Percentiles rank a stretch among this genome's conserved stretches.
phyloP scores from a whole-genome alignment of 768 basidiomycete genomes.

The Lyophyllum shimeji region DNA sequence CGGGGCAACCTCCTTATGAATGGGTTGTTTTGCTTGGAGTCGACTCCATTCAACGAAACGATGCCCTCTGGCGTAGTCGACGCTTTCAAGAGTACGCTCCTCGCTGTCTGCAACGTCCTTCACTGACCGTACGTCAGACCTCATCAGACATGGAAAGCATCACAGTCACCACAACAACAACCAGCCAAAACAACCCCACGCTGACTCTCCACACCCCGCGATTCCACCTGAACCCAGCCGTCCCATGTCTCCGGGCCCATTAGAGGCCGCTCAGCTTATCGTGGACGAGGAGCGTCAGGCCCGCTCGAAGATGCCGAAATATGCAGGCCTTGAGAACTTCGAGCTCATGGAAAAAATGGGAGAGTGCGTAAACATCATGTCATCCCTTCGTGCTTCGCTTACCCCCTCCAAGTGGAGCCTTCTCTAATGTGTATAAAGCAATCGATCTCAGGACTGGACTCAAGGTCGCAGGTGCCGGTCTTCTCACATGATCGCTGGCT shows the following conservation, averaged over 20 bases:
- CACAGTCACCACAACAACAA: slow-evolving; percentile 41
- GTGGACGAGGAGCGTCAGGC: slow-evolving; percentile 74
- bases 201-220: slow-evolving; percentile 30
- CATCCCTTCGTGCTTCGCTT: slow-evolving; percentile 17
- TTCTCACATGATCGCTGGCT: slow-evolving; percentile 9
- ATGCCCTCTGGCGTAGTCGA: slow-evolving; percentile 75
- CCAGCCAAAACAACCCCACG: slow-evolving; percentile 21
- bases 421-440: slow-evolving; percentile 98
- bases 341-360: slow-evolving; percentile 85
- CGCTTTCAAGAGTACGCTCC: slow-evolving; percentile 78
- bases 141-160: slow-evolving; percentile 82
- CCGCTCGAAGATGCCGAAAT: slow-evolving; percentile 77
- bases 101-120: slow-evolving; percentile 15
- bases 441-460: slow-evolving; percentile 70
- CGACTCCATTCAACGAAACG: slow-evolving; percentile 21
- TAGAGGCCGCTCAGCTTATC: slow-evolving; percentile 61
- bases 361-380: slow-evolving; percentile 62
- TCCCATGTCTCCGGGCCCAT: slow-evolving; percentile 27
- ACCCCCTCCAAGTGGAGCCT: slow-evolving; percentile 69
- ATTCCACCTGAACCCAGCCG: slow-evolving; percentile 18
- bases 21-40: slow-evolving; percentile 8
- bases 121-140: slow-evolving; percentile 44
- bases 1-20: slow-evolving; percentile 11
- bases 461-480: slow-evolving; percentile 74
- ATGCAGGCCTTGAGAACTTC: slow-evolving; percentile 83